Percentiles rank a stretch among this genome's conserved stretches.
These are phyloP conservation scores for Orbilia brochopaga DNA, from an alignment of 2,329 filamentous ascomycete species.

Conservation along the genomic window DNA sequence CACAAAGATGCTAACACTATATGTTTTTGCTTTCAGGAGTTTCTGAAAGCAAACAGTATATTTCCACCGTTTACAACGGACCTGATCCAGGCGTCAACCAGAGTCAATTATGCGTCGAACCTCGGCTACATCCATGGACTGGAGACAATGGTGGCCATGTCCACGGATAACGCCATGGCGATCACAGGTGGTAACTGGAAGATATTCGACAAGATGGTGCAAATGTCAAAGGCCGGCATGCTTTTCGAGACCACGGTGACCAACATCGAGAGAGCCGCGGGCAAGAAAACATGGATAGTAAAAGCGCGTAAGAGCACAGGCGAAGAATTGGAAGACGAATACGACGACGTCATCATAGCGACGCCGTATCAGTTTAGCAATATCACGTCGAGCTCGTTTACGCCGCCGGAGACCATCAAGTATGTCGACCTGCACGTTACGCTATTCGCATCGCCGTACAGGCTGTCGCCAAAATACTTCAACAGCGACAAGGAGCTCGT, in stretches of 20 bases:
- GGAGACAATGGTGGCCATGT: slow-evolving; percentile 90
- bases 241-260: slow-evolving; percentile 72
- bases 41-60: slow-evolving; percentile 72
- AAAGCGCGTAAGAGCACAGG: slow-evolving; percentile 26
- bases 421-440: slow-evolving; percentile 90
- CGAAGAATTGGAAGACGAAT: slow-evolving; percentile 58
- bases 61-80: slow-evolving; percentile 73
- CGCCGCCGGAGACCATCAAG: slow-evolving; percentile 75
- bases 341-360: slow-evolving; percentile 83
- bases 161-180: slow-evolving; percentile 79
- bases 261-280: slow-evolving; percentile 63
- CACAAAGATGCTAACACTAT: neutral
- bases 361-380: slow-evolving; percentile 80
- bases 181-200: slow-evolving; percentile 89
- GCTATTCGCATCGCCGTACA: slow-evolving; percentile 77
- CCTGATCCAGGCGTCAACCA: slow-evolving; percentile 85
- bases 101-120: slow-evolving; percentile 95
- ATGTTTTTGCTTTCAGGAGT: slow-evolving; percentile 61
- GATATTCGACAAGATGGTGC: slow-evolving; percentile 85
- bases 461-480: slow-evolving; percentile 76
- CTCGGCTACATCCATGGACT: slow-evolving; percentile 83
- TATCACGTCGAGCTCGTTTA: slow-evolving; percentile 63
- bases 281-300: slow-evolving; percentile 58
- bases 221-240: slow-evolving; percentile 67
- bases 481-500: slow-evolving; percentile 67